Conservation (phyloP, 2,329 filamentous ascomycete species). For the Monosporascus sp. region DNA sequence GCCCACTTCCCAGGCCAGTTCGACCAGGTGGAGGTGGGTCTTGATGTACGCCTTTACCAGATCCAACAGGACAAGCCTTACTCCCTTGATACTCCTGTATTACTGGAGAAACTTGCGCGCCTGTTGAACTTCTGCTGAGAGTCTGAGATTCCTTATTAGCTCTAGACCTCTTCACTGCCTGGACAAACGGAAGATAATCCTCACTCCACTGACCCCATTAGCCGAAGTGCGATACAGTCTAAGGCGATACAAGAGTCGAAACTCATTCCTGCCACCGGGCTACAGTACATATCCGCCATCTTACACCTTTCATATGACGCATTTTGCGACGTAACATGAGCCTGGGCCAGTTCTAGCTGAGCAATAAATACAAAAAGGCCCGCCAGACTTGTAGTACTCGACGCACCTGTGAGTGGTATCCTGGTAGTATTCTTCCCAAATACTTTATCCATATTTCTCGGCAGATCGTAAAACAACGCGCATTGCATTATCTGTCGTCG, state of each 20-base stretch:
- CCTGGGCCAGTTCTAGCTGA: slow-evolving; percentile 3
- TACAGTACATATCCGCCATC: not conserved
- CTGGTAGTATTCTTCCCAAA: slow-evolving; percentile 9
- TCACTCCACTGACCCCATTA: not conserved
- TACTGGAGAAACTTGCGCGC: not conserved
- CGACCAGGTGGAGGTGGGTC: not conserved
- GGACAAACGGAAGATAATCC: not conserved
- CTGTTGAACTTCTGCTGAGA: not conserved
- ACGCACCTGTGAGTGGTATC: slow-evolving; percentile 17
- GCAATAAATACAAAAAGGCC: slow-evolving; percentile 3
- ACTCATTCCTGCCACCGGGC: not conserved
- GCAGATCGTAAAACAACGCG: slow-evolving; percentile 18
- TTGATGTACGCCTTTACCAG: not conserved
- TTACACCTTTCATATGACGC: not conserved
- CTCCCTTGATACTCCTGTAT: not conserved
- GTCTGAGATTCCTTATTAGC: not conserved
- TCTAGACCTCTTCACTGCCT: not conserved
- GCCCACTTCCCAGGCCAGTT: not conserved
- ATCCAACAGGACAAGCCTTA: not conserved
- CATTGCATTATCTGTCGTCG: slow-evolving; percentile 19
- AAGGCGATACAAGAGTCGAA: not conserved
- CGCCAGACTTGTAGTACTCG: slow-evolving; percentile 11
- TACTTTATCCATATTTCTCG: slow-evolving; percentile 21
- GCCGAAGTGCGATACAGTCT: not conserved
- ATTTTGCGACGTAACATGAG: not conserved